Evolutionary conservation across 495 filamentous ascomycete genomes (phyloP).

Genomic region (Neurospora terricola): DNA sequence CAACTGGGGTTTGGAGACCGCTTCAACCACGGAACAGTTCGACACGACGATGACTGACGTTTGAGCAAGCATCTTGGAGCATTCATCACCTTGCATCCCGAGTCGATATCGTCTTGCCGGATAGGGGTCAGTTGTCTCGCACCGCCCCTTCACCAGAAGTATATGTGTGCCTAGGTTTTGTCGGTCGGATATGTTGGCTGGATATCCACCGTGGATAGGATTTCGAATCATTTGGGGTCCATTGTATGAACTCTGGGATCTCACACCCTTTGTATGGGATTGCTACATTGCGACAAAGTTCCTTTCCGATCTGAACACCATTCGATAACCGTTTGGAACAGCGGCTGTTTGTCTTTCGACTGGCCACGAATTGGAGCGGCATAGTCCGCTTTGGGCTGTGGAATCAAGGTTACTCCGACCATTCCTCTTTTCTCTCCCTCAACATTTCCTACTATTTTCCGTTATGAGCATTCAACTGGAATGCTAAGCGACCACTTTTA

Average conservation of each 20-base stretch:
- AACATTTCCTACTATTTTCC: not conserved
- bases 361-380: not conserved
- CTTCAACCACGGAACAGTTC: slow-evolving; percentile 14
- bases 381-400: not conserved
- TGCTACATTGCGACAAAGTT: slow-evolving; percentile 5
- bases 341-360: not conserved
- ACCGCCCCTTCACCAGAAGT: slow-evolving; percentile 14
- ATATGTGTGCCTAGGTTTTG: slow-evolving; percentile 21
- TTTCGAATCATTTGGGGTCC: slow-evolving; percentile 22
- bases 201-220: slow-evolving; percentile 22
- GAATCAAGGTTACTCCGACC: not conserved
- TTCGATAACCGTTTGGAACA: slow-evolving; percentile 7
- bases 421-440: not conserved
- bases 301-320: slow-evolving; percentile 6
- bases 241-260: slow-evolving; percentile 3
- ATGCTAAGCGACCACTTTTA: not conserved
- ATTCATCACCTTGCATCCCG: slow-evolving; percentile 6
- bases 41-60: slow-evolving; percentile 42
- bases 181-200: slow-evolving; percentile 20
- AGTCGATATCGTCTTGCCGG: slow-evolving; percentile 25
- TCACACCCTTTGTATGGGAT: slow-evolving; percentile 10
- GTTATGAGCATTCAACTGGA: not conserved
- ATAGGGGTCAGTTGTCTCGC: slow-evolving; percentile 19
- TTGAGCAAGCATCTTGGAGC: slow-evolving; percentile 19
- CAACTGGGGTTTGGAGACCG: slow-evolving; percentile 67